Conservation (phyloP, 768 basidiomycete genomes). For the Scleroderma bovista region DNA sequence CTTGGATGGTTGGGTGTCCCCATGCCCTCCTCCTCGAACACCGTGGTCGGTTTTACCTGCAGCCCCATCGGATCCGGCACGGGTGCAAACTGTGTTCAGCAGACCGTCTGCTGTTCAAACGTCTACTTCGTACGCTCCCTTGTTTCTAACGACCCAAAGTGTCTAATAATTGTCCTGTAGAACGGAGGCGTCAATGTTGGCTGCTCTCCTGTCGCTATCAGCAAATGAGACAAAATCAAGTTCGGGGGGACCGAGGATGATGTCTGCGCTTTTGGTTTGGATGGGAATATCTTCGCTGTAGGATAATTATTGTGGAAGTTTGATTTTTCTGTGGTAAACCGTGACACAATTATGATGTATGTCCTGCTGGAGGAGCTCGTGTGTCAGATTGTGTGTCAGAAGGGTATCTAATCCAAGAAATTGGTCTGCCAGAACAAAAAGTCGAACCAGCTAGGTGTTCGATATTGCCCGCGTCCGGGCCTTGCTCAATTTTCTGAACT, state of each 20-base stretch:
- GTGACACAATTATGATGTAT: too few relatives aligned
- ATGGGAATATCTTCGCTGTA: background rate
- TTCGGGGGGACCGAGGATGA: too few relatives aligned
- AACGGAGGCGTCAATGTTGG: background rate
- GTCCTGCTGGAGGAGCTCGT: too few relatives aligned
- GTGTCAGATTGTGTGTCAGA: too few relatives aligned
- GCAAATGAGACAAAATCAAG: background rate
- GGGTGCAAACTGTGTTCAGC: slow-evolving; percentile 7
- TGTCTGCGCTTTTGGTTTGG: too few relatives aligned
- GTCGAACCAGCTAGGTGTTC: too few relatives aligned
- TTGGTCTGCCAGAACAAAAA: too few relatives aligned
- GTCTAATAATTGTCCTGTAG: background rate
- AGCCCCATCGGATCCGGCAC: slow-evolving; percentile 14
- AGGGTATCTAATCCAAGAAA: too few relatives aligned
- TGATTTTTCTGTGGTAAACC: too few relatives aligned
- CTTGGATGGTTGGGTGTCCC: background rate
- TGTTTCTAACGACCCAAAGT: background rate
- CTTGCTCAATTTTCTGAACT: too few relatives aligned
- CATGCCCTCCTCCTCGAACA: background rate
- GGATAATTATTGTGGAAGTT: too few relatives aligned
- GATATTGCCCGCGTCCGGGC: too few relatives aligned
- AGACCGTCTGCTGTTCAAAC: background rate
- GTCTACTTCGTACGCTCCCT: background rate
- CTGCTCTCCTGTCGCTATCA: background rate
- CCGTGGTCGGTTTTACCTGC: background rate